Evolutionary conservation across 1,284 basidiomycete genomes (phyloP), one percentile per base, ranked within the genome.

Genomic region (Fomitopsis schrenkii): DNA sequence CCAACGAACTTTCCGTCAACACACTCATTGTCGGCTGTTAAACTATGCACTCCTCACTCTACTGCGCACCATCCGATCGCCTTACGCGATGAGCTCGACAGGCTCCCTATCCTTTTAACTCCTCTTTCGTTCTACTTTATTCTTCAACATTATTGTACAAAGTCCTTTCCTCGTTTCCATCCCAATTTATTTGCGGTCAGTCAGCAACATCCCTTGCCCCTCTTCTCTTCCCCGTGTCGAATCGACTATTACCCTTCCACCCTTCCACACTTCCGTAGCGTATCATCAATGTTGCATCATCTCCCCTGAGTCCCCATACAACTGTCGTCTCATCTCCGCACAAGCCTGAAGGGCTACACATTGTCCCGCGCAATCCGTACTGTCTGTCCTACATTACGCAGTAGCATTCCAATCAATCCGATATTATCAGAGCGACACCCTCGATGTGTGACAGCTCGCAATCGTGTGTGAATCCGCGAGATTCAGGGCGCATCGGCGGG

Each of bases 91-190:
- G 76, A 77, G 76, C 77, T 75, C 75, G 76, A 76, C 77, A 73
- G 68, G 67, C 72, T 70, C 64, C 56, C 67, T 65, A 65, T 67
- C 62, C 65, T 71, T 72, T 69, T 71, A 67, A 69, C 61, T 61
- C 64, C 48, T 63, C 70, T 66, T 71, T 72, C 72, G 62, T 69
- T 71, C 77, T 84, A 85, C 82, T 81, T 90, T 89, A 90, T 90
- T 88, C 81, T 83, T 87, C 84, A 87, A 64, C 77, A 82, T 87
- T 88, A 87, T 87, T 77, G 74, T 74, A 77, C 72, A 70, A 52
- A 60, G 53, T 72, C 70, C 69, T 68, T 68, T 66, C 46, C 57
- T 38, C 50, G 38, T 61, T 67, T 66, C 66, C 71, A 70, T 64
- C 65, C 68, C 30, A 40, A 54, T 54, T 72, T 77, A 72, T 74